Percentiles rank a stretch among this genome's conserved stretches.
These are phyloP conservation scores for Fusarium sp. DNA, from an alignment of 2,329 filamentous ascomycete genomes.

Conservation along the genomic window DNA sequence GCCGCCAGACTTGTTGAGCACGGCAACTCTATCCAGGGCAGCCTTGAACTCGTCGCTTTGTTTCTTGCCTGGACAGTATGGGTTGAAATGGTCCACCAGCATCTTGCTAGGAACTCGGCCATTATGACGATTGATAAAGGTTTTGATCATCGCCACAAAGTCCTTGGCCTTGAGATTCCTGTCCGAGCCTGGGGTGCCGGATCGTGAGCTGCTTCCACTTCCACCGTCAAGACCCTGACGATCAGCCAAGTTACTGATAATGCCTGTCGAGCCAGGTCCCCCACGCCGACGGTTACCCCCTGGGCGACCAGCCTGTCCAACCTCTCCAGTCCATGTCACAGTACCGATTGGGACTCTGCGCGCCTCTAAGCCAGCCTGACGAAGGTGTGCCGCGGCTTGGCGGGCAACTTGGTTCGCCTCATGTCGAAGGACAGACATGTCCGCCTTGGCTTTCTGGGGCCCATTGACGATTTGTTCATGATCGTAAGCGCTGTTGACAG, in stretches of 20 bases:
- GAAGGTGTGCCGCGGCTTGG: constrained; percentile 80
- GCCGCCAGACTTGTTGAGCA: constrained; percentile 69
- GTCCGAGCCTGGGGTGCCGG: constrained; percentile 55
- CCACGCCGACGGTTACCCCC: constrained; percentile 64
- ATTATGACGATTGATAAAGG: constrained; percentile 82
- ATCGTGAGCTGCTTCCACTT: constrained; percentile 59
- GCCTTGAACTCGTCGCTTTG: constrained; percentile 84
- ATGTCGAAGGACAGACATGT: constrained; percentile 80
- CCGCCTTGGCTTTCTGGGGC: constrained; percentile 76
- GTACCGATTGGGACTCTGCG: constrained; percentile 81
- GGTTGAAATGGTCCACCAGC: constrained; percentile 90
- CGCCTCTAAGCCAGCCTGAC: constrained; percentile 78
- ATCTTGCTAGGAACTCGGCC: constrained; percentile 85
- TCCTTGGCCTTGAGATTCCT: constrained; percentile 66
- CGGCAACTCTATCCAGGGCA: constrained; percentile 81
- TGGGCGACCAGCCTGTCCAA: constrained; percentile 81
- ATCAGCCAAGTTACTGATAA: constrained; percentile 68
- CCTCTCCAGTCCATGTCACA: constrained; percentile 92
- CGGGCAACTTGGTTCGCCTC: constrained; percentile 86
- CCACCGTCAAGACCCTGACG: constrained; percentile 64
- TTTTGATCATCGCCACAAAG: constrained; percentile 78
- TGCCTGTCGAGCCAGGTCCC: constrained; percentile 64
- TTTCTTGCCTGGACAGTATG: constrained; percentile 73
- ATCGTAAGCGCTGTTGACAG: constrained; percentile 91
- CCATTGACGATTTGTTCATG: constrained; percentile 92